Base-by-base conservation (phyloP, 169 alveolate genomes). In the Plasmodium malariae region DNA sequence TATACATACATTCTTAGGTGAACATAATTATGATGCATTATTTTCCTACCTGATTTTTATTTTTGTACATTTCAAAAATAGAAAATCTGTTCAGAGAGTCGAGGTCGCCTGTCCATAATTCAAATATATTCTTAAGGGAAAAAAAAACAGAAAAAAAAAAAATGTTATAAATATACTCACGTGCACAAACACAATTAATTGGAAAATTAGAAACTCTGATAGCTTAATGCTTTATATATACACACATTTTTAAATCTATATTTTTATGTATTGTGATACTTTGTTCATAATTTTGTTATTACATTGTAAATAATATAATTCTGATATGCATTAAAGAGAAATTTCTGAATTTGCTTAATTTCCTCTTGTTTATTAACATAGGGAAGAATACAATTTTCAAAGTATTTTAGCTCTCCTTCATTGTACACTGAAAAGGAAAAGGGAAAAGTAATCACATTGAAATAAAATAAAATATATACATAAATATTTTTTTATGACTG, bases 251-350 rank as follows among this genome's bases (percentile, higher is more conserved):
- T 62, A 62, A 28, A 48, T 40, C 19, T n/a, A 68, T 30, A 4
- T 68, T 17, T 30, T 34, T 30, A n/a, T 11, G 36, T 54, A 54
- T 21, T 19, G 11, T 21, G 24, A 21, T 57, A 57, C 4, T 57
- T 21, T 17, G 5, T 4, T 57, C 5, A 0, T 21, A 21, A 17
- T 28, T 30, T 28, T 12, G 12, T 62, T 68, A 68, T 59, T 83
- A 83, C 91, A 30, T 83, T 83, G 36, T 83, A 83, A 51, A 83
- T 68, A 55, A 83, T 37, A 45, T 69, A 65, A 32, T 83, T 83
- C 68, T 83, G 91, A 43, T 83, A 83, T 19, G 73, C 59, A 45
- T 68, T 45, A 30, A 26, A 83, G 43, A 83, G 55, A 36, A 6
- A 17, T 59, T 83, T 83, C 2, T 83, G 74, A 12, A 69, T 51